These are phyloP conservation scores for Pythium monospermum DNA, from an alignment of 352 stramenopile species.

Conservation along the genomic window DNA sequence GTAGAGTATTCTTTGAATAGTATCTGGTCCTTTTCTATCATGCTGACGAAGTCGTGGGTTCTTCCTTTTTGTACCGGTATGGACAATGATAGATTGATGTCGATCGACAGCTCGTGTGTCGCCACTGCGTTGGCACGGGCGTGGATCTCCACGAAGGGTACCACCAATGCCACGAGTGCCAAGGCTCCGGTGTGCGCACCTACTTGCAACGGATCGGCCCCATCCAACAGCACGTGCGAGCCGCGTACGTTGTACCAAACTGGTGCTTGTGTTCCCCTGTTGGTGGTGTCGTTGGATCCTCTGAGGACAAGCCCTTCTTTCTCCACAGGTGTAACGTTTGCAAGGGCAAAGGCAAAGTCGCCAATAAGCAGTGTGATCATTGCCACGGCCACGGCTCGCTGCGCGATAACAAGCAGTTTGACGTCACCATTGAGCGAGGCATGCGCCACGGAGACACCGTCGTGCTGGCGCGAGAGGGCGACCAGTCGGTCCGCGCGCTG, in stretches of 20 bases:
- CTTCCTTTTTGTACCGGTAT: not conserved
- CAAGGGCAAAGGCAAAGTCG: constrained; percentile 28
- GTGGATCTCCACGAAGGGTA: constrained; percentile 30
- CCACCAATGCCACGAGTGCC: constrained; percentile 35
- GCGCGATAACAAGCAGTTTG: constrained; percentile 20
- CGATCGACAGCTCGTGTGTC: constrained; percentile 30
- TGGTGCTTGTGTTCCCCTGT: constrained; percentile 1
- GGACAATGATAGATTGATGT: constrained; percentile 19
- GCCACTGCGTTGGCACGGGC: constrained; percentile 34
- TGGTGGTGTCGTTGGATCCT: not conserved
- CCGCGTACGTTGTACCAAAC: constrained; percentile 16
- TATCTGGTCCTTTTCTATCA: not conserved
- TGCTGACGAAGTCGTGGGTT: not conserved
- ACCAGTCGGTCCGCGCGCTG: constrained; percentile 18
- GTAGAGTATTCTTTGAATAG: constrained; percentile 13
- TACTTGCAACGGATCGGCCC: constrained; percentile 33
- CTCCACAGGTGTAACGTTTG: constrained; percentile 30
- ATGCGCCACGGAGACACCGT: constrained; percentile 35
- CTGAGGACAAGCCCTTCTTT: too few species aligned
- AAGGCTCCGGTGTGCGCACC: constrained; percentile 29
- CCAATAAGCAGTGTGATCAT: constrained; percentile 29
- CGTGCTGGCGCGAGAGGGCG: constrained; percentile 16
- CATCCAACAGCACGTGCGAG: constrained; percentile 36
- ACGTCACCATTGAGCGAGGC: constrained; percentile 25
- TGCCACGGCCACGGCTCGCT: constrained; percentile 29